Evolutionary conservation across 129 eudicot species (phyloP), one percentile per base, ranked within the genome.

Genomic region (Apium graveolens): DNA sequence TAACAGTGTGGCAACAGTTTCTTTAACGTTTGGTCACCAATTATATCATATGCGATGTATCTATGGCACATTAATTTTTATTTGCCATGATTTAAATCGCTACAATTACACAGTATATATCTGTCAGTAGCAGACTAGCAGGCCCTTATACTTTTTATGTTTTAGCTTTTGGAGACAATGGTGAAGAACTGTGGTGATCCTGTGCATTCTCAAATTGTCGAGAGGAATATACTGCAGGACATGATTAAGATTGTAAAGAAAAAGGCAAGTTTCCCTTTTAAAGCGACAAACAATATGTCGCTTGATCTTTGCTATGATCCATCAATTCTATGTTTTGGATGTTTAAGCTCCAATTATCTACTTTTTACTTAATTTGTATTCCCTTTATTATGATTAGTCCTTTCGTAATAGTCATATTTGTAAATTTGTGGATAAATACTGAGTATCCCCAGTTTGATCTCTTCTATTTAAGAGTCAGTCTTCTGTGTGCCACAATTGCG

Each of bases 111-210:
- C 55, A n/a, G 32, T 17, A 35, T 51, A 32, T 57, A 73, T 5
- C 35, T 29, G 35, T 26, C 46, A 44, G 21, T 21, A 39, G 31
- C 34, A 45, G 38, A 24, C 38, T 4, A 4, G 6, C 41, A 17
- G n/a, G n/a, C n/a, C n/a, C n/a, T 79, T 29, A 38, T 77, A 8
- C 41, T n/a, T 20, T 39, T 42, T 51, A 57, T 20, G 49, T 14
- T 78, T 78, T 65, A 96, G 99, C 91, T 96, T 76, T 76, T 96
- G 87, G 99, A 96, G 90, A 92, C 97, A 71, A 84, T 96, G 86
- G 93, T 96, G 78, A 92, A 96, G 90, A 96, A 96, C 79, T 92
- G 99, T 83, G 90, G 97, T 71, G 97, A 92, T 69, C 84, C 86
- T 75, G 83, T 96, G 79, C 99, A 96, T 78, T 83, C 79, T 68